Evolutionary conservation across 2,329 filamentous ascomycete genomes (phyloP).

Genomic region (Cercospora beticola): DNA sequence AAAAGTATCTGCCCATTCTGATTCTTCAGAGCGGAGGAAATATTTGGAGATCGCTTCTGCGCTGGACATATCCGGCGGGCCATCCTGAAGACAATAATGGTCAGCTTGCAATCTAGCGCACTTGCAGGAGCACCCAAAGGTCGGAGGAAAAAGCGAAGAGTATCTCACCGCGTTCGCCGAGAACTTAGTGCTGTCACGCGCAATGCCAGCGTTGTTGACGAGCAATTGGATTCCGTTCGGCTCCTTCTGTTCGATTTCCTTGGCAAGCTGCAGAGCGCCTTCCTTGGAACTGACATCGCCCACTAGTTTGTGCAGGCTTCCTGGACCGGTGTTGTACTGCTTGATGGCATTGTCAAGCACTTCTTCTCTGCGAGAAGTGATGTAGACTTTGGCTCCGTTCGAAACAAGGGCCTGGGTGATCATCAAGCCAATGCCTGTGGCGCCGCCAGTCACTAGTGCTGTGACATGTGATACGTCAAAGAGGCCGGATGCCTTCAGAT

Average conservation of each 20-base stretch:
- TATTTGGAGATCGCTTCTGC: conserved; percentile 52
- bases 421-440: conserved; percentile 42
- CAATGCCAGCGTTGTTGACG: conserved; percentile 56
- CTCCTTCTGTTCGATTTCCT: conserved; percentile 48
- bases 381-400: conserved; percentile 48
- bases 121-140: no score
- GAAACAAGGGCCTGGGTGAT: conserved; percentile 40
- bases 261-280: conserved; percentile 45
- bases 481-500: conserved; percentile 44
- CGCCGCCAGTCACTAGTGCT: conserved; percentile 49
- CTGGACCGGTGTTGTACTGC: conserved; percentile 47
- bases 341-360: conserved; percentile 48
- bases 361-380: conserved; percentile 48
- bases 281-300: conserved; percentile 55
- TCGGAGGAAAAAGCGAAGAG: no score
- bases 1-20: conserved; percentile 53
- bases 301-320: conserved; percentile 41
- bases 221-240: conserved; percentile 54
- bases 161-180: conserved; percentile 23
- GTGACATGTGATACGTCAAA: conserved; percentile 49
- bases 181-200: conserved; percentile 53
- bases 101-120: background rate
- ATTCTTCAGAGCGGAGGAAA: conserved; percentile 49
- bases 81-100: conserved; percentile 31
- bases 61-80: conserved; percentile 50